Conservation (phyloP, 352 stramenopile genomes). For the Globisporangium nagaii region DNA sequence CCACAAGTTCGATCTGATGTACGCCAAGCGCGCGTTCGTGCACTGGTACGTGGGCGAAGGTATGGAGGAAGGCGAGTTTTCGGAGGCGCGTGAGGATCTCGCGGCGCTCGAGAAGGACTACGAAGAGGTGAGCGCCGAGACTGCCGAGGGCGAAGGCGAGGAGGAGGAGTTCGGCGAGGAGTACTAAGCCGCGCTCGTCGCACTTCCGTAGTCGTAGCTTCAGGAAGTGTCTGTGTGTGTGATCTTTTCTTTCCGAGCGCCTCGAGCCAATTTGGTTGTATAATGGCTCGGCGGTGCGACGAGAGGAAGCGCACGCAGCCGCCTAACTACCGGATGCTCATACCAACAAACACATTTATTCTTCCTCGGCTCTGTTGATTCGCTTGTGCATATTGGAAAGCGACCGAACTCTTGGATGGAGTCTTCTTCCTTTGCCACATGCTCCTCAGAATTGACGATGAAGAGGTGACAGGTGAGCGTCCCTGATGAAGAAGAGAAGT, state of each 20-base stretch:
- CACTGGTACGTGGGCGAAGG: constrained; percentile 99
- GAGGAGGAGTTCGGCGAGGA: constrained; percentile 90
- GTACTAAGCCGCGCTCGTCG: constrained; percentile 59
- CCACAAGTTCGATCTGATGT: constrained; percentile 99
- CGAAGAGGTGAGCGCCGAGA: constrained; percentile 99
- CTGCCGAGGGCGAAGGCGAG: constrained; percentile 93
- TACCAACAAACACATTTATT: no score
- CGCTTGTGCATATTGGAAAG: no score
- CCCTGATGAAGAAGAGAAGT: no score
- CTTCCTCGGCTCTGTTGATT: no score
- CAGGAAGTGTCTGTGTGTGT: background rate
- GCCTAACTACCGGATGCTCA: no score
- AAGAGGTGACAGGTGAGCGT: no score
- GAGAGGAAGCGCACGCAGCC: background rate
- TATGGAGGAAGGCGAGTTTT: constrained; percentile 99
- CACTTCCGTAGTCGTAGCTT: background rate
- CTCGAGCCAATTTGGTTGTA: background rate
- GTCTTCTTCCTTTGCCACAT: no score
- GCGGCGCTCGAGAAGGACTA: constrained; percentile 99
- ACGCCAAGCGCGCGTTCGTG: constrained; percentile 98
- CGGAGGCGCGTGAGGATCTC: constrained; percentile 97
- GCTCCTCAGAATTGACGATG: no score
- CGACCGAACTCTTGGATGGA: no score
- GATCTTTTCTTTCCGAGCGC: background rate
- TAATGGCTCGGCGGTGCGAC: background rate